Base-by-base conservation (phyloP, 805 yeast species). In the Metschnikowia amazonensis region DNA sequence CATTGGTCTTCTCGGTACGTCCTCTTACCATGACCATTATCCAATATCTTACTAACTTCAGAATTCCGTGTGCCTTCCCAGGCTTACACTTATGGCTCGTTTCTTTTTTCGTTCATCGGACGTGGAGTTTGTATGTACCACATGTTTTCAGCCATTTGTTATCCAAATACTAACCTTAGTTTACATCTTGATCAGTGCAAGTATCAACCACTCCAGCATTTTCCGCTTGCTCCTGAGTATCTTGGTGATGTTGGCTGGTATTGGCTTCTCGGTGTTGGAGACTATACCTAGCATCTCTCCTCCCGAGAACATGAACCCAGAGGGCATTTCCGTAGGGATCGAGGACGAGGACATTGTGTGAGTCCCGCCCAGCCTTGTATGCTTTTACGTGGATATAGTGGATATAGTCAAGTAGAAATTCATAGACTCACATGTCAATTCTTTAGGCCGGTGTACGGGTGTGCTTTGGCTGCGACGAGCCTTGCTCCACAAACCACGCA, bases 271-370 rank as follows among this genome's bases (percentile, higher is more conserved):
- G 40, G 78, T 66, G 1, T 73, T 88, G 57, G 94, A 88, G 64
- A 83, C 84, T 42, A 64, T 86, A 23, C 89, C 90, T 16, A 77
- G 85, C 49, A 70, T 87, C 34, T 82, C 86, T 43, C 84, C 89
- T 24, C 97, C 96, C 16, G 85, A 79, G 46, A 87, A 84, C 66
- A 87, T 89, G 86, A 85, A 63, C 50, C 65, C 72, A 6, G 76
- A 71, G 50, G 72, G 74, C 1, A 55, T 69, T 16, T 49, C 67
- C 30, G 61, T 69, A 36, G 72, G 70, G 1, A 56, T 61, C 18
- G 62, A 63, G 35, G 76, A 70, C 28, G 76, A 71, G 38, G 75
- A 70, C 46, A 60, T 67, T 44, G 58, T 55, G 11, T 55, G 24
- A 17, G 5, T n/a, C n/a, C n/a, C n/a, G n/a, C n/a, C n/a, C n/a